Evolutionary conservation across 495 filamentous ascomycete species (phyloP).

Genomic region (Hypoxylon lienhwacheense): DNA sequence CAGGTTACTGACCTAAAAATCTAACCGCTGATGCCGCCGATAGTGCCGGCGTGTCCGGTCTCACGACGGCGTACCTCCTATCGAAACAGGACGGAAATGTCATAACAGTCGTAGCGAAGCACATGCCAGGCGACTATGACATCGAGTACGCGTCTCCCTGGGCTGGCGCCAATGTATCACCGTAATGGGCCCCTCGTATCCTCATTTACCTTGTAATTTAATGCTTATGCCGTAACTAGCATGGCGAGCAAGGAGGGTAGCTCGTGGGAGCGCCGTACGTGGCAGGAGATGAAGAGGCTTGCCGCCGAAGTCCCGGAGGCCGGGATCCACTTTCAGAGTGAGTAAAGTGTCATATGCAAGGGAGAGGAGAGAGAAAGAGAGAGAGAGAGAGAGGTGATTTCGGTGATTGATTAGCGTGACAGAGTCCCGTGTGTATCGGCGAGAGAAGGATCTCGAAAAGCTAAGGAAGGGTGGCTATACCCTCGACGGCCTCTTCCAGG

Average conservation of each 20-base stretch:
- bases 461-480: conserved; percentile 45
- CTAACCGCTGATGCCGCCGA: conserved; percentile 13
- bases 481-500: conserved; percentile 53
- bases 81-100: conserved; percentile 66
- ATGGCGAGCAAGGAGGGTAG: conserved; percentile 44
- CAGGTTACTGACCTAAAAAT: conserved; percentile 1
- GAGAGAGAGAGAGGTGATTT: too few species aligned
- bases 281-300: conserved; percentile 66
- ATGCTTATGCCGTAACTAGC: conserved; percentile 28
- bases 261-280: conserved; percentile 67
- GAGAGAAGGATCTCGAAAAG: conserved; percentile 41
- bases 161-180: conserved; percentile 91
- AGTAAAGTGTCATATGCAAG: too few species aligned
- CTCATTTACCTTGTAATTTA: not conserved
- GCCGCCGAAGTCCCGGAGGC: conserved; percentile 77
- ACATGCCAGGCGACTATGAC: conserved; percentile 98
- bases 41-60: conserved; percentile 87
- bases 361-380: too few species aligned
- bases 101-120: conserved; percentile 86
- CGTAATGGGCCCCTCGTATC: conserved; percentile 52
- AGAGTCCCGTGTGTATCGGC: conserved; percentile 50
- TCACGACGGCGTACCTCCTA: conserved; percentile 87
- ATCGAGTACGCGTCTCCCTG: conserved; percentile 95
- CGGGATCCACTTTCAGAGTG: conserved; percentile 85
- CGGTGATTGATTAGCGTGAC: conserved; percentile 12